These are phyloP conservation scores for Camellia japonica DNA, from an alignment of 148 eudicot genomes.

Conservation along the genomic window DNA sequence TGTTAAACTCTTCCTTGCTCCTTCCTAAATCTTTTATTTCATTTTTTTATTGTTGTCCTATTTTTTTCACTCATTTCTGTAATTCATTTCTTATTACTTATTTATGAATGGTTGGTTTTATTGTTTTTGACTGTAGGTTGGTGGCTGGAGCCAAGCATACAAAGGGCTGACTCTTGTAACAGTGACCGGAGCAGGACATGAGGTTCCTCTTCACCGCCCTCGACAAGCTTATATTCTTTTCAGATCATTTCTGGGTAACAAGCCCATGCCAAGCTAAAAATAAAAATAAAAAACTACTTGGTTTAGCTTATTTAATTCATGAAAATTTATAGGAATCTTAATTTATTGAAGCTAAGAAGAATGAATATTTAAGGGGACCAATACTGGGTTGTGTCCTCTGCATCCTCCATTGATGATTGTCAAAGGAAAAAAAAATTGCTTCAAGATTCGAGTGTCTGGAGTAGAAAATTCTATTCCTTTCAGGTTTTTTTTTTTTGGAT, in stretches of 20 bases:
- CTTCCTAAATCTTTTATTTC: too few species aligned
- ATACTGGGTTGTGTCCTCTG: too few species aligned
- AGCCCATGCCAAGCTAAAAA: constrained; percentile 51
- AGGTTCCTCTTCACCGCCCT: constrained; percentile 92
- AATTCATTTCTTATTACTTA: too few species aligned
- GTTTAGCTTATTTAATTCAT: neutral
- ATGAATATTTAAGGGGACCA: too few species aligned
- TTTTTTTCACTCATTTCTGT: too few species aligned
- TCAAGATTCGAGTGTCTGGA: neutral
- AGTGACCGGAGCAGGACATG: constrained; percentile 89
- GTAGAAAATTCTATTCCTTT: neutral
- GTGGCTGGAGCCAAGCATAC: constrained; percentile 96
- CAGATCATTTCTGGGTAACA: constrained; percentile 63
- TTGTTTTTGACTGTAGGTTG: constrained; percentile 49
- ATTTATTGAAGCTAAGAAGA: neutral
- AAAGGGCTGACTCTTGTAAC: constrained; percentile 76
- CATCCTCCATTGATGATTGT: neutral
- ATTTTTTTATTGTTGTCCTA: too few species aligned
- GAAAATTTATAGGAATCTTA: neutral
- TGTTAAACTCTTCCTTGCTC: too few species aligned
- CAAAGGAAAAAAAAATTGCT: neutral
- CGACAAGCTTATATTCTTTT: constrained; percentile 83
- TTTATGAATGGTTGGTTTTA: neutral
- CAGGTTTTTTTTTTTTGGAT: neutral
- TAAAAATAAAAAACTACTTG: neutral